Evolutionary conservation across 2,329 filamentous ascomycete genomes (phyloP).

Genomic region (Hyphodiscus sp.): DNA sequence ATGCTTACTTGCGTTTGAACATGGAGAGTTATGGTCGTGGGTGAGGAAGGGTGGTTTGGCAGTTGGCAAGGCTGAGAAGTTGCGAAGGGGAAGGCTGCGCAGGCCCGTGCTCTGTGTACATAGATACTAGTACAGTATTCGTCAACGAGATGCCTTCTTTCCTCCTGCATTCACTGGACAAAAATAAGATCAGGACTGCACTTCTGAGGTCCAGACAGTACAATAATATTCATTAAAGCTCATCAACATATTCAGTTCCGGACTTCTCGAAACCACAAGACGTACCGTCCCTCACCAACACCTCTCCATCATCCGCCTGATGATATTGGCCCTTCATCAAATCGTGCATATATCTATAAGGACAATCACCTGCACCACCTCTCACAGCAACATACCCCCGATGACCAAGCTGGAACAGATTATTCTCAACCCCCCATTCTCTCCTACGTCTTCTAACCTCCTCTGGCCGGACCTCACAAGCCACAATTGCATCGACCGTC

Average conservation of each 20-base stretch:
- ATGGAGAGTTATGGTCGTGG: neutral
- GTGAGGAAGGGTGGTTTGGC: neutral
- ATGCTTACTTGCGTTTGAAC: neutral
- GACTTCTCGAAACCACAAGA: slow-evolving; percentile 2
- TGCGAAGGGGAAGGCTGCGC: neutral
- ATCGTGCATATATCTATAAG: slow-evolving; percentile 5
- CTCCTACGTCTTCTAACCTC: neutral
- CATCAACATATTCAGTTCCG: neutral
- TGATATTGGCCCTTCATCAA: slow-evolving; percentile 1
- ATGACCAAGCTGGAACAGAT: slow-evolving; percentile 5
- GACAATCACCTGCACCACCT: slow-evolving; percentile 3
- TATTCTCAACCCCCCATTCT: slow-evolving; percentile 4
- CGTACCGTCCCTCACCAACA: slow-evolving; percentile 1
- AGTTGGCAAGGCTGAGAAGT: neutral
- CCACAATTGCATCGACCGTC: slow-evolving; percentile 2
- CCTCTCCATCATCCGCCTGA: slow-evolving; percentile 1
- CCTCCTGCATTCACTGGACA: too few relatives aligned
- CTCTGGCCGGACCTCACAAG: slow-evolving; percentile 1
- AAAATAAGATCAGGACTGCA: too few relatives aligned
- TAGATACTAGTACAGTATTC: too few relatives aligned
- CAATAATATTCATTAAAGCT: too few relatives aligned
- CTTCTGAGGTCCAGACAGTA: too few relatives aligned
- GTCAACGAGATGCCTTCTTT: too few relatives aligned
- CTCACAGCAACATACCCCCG: slow-evolving; percentile 4
- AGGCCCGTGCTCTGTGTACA: neutral